phyloP scores from a whole-genome alignment of 192 early-diverging fungal species.

The Umbelopsis sp. region DNA sequence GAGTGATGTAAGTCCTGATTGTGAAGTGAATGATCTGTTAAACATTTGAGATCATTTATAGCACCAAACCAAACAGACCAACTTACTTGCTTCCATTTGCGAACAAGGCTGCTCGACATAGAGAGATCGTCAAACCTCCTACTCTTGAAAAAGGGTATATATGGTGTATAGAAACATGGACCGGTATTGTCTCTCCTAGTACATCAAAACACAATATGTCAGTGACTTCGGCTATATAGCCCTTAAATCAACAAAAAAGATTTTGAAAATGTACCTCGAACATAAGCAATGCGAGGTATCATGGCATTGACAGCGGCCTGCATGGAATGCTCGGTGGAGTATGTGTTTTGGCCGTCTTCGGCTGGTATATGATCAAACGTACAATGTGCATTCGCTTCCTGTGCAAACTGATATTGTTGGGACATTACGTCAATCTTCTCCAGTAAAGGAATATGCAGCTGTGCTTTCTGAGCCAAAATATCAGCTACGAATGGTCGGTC shows the following conservation, averaged over 20 bases:
- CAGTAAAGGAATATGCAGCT: slow-evolving; percentile 21
- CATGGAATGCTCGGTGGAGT: not conserved
- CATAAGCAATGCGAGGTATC: slow-evolving; percentile 13
- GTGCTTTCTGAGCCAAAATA: slow-evolving; percentile 13
- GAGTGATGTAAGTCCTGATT: not conserved
- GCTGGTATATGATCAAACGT: not conserved
- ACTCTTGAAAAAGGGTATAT: not conserved
- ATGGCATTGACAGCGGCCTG: slow-evolving; percentile 5
- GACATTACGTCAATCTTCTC: slow-evolving; percentile 5
- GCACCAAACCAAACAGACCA: too few species aligned
- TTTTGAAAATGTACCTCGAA: slow-evolving; percentile 4
- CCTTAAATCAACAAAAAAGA: not conserved
- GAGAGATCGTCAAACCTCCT: not conserved
- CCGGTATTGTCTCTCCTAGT: slow-evolving; percentile 12
- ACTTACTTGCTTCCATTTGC: slow-evolving; percentile 16
- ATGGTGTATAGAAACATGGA: not conserved
- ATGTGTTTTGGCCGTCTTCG: not conserved
- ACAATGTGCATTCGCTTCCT: not conserved
- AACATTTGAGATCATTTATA: not conserved
- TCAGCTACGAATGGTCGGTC: slow-evolving; percentile 22
- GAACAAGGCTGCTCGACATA: slow-evolving; percentile 17
- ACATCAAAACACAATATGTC: not conserved
- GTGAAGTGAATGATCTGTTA: not conserved
- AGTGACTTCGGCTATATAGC: not conserved
- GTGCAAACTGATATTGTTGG: not conserved